These are phyloP conservation scores for Herpetomonas samuelpessoai DNA, from an alignment of 208 protist species.

Conservation along the genomic window DNA sequence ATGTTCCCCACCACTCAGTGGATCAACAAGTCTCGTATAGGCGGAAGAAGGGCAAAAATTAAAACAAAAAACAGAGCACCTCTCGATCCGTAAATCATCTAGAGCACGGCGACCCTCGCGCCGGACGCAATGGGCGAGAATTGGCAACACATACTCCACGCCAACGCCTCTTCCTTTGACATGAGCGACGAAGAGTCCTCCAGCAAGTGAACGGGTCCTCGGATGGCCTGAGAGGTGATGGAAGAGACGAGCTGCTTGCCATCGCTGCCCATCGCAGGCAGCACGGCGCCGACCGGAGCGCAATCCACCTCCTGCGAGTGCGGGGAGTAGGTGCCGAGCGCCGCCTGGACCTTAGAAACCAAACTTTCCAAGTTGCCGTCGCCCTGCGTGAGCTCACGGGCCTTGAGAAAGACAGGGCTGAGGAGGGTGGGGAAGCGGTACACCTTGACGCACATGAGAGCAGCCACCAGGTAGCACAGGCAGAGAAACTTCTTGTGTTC, in stretches of 20 bases:
- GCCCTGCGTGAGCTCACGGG: slow-evolving; percentile 57
- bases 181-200: slow-evolving; percentile 65
- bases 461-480: slow-evolving; percentile 50
- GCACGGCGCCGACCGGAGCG: slow-evolving; percentile 21
- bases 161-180: slow-evolving; percentile 60
- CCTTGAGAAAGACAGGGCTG: slow-evolving; percentile 63
- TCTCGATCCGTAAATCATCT: too few species aligned
- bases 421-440: slow-evolving; percentile 82
- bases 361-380: slow-evolving; percentile 39
- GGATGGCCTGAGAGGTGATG: slow-evolving; percentile 43
- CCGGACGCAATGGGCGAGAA: slow-evolving; percentile 78
- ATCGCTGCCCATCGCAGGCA: slow-evolving; percentile 47
- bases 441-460: slow-evolving; percentile 86
- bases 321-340: slow-evolving; percentile 72
- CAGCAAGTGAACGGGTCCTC: slow-evolving; percentile 48
- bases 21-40: too few species aligned
- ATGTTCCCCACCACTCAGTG: too few species aligned
- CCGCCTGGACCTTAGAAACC: slow-evolving; percentile 46
- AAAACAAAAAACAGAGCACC: slow-evolving; percentile 7
- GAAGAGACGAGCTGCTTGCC: slow-evolving; percentile 51
- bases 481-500: slow-evolving; percentile 74
- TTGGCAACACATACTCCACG: slow-evolving; percentile 79
- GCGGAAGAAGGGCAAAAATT: not conserved
- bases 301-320: slow-evolving; percentile 70
- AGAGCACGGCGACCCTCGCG: slow-evolving; percentile 46